Conservation (phyloP, 208 protist genomes). For the Novymonas esmeraldas region DNA sequence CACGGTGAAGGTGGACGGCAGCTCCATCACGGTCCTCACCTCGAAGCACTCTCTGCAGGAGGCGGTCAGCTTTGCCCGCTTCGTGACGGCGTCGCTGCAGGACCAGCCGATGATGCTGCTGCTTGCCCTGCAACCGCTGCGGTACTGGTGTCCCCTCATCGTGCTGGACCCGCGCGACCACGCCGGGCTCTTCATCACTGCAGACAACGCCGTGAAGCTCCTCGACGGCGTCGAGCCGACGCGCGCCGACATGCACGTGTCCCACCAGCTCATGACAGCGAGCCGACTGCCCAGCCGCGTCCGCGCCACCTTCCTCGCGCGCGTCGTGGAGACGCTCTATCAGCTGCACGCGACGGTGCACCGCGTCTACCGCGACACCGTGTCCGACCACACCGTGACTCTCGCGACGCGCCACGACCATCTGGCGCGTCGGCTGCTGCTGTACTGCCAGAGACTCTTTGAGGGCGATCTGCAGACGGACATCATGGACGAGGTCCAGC, state of each 20-base stretch:
- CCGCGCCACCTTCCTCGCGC: conserved; percentile 33
- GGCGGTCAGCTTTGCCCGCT: conserved; percentile 74
- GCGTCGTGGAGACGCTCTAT: conserved; percentile 30
- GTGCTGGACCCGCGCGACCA: conserved; percentile 75
- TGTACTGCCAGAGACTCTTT: conserved; percentile 41
- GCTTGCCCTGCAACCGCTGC: conserved; percentile 71
- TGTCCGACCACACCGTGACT: conserved; percentile 60
- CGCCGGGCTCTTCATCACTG: conserved; percentile 59
- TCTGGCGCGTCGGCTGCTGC: conserved; percentile 38
- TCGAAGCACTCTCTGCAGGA: conserved; percentile 81
- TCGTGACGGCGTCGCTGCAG: conserved; percentile 75
- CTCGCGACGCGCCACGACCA: conserved; percentile 74
- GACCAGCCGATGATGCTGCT: conserved; percentile 92
- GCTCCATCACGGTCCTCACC: conserved; percentile 79
- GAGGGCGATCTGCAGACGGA: conserved; percentile 65
- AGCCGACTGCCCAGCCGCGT: conserved; percentile 53
- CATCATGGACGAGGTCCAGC: conserved; percentile 84
- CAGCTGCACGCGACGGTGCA: conserved; percentile 21
- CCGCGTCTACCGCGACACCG: conserved; percentile 44
- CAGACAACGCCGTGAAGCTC: conserved; percentile 36
- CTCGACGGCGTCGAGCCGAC: conserved; percentile 29
- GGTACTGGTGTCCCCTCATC: conserved; percentile 81
- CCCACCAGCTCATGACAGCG: conserved; percentile 53
- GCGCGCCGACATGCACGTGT: conserved; percentile 31
- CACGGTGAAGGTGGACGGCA: conserved; percentile 77